Evolutionary conservation across 2,329 filamentous ascomycete genomes (phyloP), one percentile per base, ranked within the genome.

Genomic region (Cytospora mali): DNA sequence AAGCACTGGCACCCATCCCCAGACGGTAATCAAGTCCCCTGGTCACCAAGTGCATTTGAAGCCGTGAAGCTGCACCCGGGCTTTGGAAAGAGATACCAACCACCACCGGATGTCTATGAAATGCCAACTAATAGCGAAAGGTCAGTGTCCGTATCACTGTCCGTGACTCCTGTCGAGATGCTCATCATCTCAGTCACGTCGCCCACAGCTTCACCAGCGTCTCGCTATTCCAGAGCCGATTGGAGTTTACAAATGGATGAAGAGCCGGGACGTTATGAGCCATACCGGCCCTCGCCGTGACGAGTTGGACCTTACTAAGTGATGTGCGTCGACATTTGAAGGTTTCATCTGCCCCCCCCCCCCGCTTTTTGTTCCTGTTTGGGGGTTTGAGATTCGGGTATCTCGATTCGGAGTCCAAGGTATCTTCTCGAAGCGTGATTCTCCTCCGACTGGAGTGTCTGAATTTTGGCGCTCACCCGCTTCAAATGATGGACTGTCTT

Each of bases 151-250:
- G 14, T 46, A 28, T 46, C 46, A 16, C 59, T 23, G 7, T 62
- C 64, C 18, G 35, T 59, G 33, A 65, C 60, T 33, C 68, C 69
- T 1, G 68, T 66, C 13, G 72, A 74, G 65, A 71, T 74, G 68
- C 70, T 70, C 0, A 67, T 67, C 10, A 65, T 66, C 14, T 66
- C 68, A 1, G 56, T 68, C 4, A 62, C 39, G 33, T 55, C 60
- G 21, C 61, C 59, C 25, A 52, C 53, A 3, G 50, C 42, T 14
- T 58, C 62, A 29, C 59, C 59, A 18, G 6, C 50, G 11, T 59
- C 55, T 27, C 33, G 59, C 46, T 64, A 59, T 28, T 59, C 55
- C 7, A 55, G 51, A 16, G 33, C 39, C 10, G 53, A 59, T 28
- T 51, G 55, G 25, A 51, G 53, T 14, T 54, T 48, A 11, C 27